phyloP scores from a whole-genome alignment of 1,284 basidiomycete genomes.

The Earliella scabrosa region DNA sequence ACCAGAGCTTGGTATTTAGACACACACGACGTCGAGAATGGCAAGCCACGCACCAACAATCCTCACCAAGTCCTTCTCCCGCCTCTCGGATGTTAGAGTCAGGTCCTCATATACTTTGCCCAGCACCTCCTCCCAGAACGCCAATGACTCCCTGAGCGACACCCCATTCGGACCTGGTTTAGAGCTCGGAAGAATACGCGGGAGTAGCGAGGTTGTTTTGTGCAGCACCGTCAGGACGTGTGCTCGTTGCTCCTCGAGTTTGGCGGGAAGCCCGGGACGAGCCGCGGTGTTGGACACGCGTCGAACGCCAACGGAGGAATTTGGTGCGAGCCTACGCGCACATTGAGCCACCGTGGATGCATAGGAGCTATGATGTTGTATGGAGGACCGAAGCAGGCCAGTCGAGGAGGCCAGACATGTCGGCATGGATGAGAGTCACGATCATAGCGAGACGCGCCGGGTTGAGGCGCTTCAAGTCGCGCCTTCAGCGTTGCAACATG shows the following conservation, averaged over 20 bases:
- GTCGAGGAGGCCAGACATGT: slow-evolving; percentile 34
- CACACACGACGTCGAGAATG: no score
- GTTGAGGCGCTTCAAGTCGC: slow-evolving; percentile 7
- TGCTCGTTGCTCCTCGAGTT: slow-evolving; percentile 18
- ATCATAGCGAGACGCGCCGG: slow-evolving; percentile 22
- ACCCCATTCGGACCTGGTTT: slow-evolving; percentile 4
- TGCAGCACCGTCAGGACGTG: slow-evolving; percentile 41
- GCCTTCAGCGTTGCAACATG: background rate
- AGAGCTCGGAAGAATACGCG: slow-evolving; percentile 38
- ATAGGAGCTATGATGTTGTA: slow-evolving; percentile 14
- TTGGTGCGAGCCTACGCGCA: background rate
- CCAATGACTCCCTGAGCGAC: slow-evolving; percentile 24
- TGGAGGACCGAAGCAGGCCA: slow-evolving; percentile 24
- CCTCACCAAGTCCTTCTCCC: slow-evolving; percentile 33
- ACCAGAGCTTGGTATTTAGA: no score
- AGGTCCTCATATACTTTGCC: slow-evolving; percentile 40
- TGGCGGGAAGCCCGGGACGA: background rate
- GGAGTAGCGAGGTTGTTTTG: slow-evolving; percentile 44
- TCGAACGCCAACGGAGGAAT: slow-evolving; percentile 7
- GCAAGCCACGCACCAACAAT: slow-evolving; percentile 57
- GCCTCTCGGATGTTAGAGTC: slow-evolving; percentile 27
- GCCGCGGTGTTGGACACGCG: slow-evolving; percentile 19
- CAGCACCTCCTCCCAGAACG: slow-evolving; percentile 47
- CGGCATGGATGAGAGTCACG: slow-evolving; percentile 35
- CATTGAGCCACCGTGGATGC: background rate